Percentiles rank a stretch among this genome's conserved stretches.
phyloP scores from a whole-genome alignment of 805 yeast genomes.

The Torulaspora quercuum region DNA sequence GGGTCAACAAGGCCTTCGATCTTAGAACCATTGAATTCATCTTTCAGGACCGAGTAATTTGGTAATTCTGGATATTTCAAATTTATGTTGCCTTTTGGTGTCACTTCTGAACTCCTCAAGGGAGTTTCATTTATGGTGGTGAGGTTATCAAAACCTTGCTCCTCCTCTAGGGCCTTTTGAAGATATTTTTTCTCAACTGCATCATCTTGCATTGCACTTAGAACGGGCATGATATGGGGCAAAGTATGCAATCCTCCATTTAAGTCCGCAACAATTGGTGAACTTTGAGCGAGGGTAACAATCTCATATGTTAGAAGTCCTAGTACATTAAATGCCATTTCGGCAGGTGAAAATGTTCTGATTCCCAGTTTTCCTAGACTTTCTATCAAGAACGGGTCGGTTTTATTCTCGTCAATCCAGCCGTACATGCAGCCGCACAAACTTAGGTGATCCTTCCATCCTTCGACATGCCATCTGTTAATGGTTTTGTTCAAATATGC shows the following conservation, averaged over 20 bases:
- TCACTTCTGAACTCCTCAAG: slow-evolving; percentile 35
- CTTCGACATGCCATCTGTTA: slow-evolving; percentile 88
- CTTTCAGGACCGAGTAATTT: slow-evolving; percentile 55
- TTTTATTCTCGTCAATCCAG: slow-evolving; percentile 84
- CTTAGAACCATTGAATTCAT: slow-evolving; percentile 43
- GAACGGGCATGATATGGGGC: slow-evolving; percentile 53
- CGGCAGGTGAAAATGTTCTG: slow-evolving; percentile 90
- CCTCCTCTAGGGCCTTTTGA: slow-evolving; percentile 37
- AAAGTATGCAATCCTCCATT: slow-evolving; percentile 91
- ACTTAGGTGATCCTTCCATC: slow-evolving; percentile 77
- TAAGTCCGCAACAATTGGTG: slow-evolving; percentile 89
- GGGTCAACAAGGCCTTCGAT: slow-evolving; percentile 75
- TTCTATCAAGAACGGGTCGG: slow-evolving; percentile 80
- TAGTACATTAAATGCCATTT: slow-evolving; percentile 92
- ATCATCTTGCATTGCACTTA: slow-evolving; percentile 74
- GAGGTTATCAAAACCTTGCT: slow-evolving; percentile 1
- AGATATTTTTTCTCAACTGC: slow-evolving; percentile 73
- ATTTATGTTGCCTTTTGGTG: slow-evolving; percentile 78
- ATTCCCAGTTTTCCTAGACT: slow-evolving; percentile 85
- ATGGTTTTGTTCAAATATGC: slow-evolving; percentile 75
- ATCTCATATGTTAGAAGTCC: slow-evolving; percentile 83
- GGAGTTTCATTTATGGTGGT: neutral
- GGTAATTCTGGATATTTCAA: slow-evolving; percentile 74
- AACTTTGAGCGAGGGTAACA: slow-evolving; percentile 74
- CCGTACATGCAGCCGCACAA: slow-evolving; percentile 88